Base-by-base conservation (phyloP, 306 rosid genomes). In the Psophocarpus tetragonolobus region DNA sequence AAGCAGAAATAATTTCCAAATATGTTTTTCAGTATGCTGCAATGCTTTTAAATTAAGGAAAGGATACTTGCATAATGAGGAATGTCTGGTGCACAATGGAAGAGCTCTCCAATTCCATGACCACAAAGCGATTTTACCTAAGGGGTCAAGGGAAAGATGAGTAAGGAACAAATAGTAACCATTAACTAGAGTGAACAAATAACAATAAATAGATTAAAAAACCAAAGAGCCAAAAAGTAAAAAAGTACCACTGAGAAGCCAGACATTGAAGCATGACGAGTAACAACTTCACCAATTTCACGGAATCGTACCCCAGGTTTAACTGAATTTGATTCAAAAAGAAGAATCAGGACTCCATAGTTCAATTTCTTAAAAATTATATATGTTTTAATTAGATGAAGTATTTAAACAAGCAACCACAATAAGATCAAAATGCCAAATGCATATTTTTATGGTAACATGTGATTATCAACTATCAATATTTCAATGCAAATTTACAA, bases 71-170 rank as follows among this genome's bases (percentile, higher is more conserved):
- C 88, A 68, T 95, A 95, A 78, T 95, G 99, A 56, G 90, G 97
- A 87, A 95, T 95, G 73, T 91, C 84, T 66, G 99, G 97, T 29
- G 97, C 99, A 82, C 97, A 95, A 71, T 90, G 99, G 84, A 91
- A 95, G 81, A 92, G 99, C 85, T 95, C 99, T 77, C 99, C 99
- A 75, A 95, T 92, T 68, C 99, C 99, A 86, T 95, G 99, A 60
- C 99, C 99, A 68, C 91, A 95, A 76, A 39, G 45, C 20, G 99
- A 92, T 81, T 86, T 95, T 63, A 84, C 99, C 99, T 95, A 27
- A 23, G 23, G 48, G 71, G 10, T 12, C 65, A 58, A 47, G 24
- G 35, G 61, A 56, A 56, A 67, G 33, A 70, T 51, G 30, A 73
- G 82, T 33, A 41, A 71, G 76, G 71, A 71, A 63, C 35, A 44